Percentiles rank a stretch among this genome's conserved stretches.
phyloP scores from a whole-genome alignment of 2,329 filamentous ascomycete species.

The Cladosporium austrohemisphaericum region DNA sequence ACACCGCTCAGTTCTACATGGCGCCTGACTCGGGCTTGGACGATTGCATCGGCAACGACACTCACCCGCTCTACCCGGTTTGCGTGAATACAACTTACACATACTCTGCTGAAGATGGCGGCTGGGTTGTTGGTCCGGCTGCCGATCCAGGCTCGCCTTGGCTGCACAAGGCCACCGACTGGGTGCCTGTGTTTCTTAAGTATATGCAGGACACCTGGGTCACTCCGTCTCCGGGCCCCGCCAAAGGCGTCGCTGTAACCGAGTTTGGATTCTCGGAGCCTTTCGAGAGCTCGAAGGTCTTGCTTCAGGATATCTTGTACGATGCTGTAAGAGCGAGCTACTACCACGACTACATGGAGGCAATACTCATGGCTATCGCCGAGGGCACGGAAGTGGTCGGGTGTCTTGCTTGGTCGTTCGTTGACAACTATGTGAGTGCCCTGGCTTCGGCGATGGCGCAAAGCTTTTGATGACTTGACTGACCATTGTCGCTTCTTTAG shows the following conservation, averaged over 20 bases:
- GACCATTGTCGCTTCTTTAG: too few relatives aligned
- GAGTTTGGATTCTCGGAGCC: slow-evolving; percentile 39
- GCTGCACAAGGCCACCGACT: slow-evolving; percentile 35
- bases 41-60: slow-evolving; percentile 35
- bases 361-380: slow-evolving; percentile 32
- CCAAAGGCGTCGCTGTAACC: slow-evolving; percentile 31
- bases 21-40: slow-evolving; percentile 36
- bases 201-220: slow-evolving; percentile 33
- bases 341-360: slow-evolving; percentile 34
- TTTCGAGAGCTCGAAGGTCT: slow-evolving; percentile 31
- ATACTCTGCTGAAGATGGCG: slow-evolving; percentile 25
- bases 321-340: slow-evolving; percentile 33
- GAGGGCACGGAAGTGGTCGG: slow-evolving; percentile 37
- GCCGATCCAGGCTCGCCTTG: slow-evolving; percentile 32
- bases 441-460: background rate
- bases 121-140: slow-evolving; percentile 33
- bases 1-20: slow-evolving; percentile 35
- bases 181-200: slow-evolving; percentile 32
- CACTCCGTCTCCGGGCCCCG: slow-evolving; percentile 12
- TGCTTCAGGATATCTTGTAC: slow-evolving; percentile 29
- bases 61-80: slow-evolving; percentile 32
- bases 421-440: slow-evolving; percentile 35
- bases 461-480: background rate
- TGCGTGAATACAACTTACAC: slow-evolving; percentile 35
- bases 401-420: slow-evolving; percentile 35